Evolutionary conservation across 345 rosid genomes (phyloP).

Genomic region (Crucihimalaya himalaica): DNA sequence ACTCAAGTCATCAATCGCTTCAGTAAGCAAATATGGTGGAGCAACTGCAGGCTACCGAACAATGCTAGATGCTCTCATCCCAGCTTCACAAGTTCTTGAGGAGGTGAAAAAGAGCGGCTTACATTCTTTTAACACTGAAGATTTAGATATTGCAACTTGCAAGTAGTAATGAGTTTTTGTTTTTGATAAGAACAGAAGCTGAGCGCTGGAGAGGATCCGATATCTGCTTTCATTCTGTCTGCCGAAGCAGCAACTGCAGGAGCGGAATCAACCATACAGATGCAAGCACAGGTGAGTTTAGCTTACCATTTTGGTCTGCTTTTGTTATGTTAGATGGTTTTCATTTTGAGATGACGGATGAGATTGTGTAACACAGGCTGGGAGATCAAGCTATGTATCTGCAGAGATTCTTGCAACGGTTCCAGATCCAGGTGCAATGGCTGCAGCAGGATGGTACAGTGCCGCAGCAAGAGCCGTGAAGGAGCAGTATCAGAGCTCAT

Average conservation of each 20-base stretch:
- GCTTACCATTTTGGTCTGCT: neutral
- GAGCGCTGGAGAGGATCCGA: constrained; percentile 69
- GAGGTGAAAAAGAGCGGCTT: constrained; percentile 51
- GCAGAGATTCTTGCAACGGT: constrained; percentile 58
- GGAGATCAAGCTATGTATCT: constrained; percentile 77
- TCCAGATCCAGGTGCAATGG: constrained; percentile 98
- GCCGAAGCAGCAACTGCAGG: constrained; percentile 84
- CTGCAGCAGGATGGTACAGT: constrained; percentile 85
- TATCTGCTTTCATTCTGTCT: constrained; percentile 66
- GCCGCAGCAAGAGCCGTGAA: constrained; percentile 89
- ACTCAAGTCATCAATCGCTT: constrained; percentile 76
- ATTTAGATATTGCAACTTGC: constrained; percentile 17
- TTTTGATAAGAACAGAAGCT: constrained; percentile 58
- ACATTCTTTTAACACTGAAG: neutral
- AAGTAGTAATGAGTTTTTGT: constrained; percentile 21
- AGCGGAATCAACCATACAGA: constrained; percentile 81
- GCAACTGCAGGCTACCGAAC: constrained; percentile 93
- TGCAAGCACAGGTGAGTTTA: constrained; percentile 86
- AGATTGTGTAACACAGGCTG: constrained; percentile 57
- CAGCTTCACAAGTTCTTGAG: constrained; percentile 74
- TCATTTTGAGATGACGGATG: constrained; percentile 19
- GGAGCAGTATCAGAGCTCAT: constrained; percentile 41
- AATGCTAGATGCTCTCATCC: constrained; percentile 90
- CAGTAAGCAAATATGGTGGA: constrained; percentile 93
- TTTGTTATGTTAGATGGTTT: neutral